Evolutionary conservation across 2,329 filamentous ascomycete genomes (phyloP), one percentile per base, ranked within the genome.

Genomic region (Colletotrichum liaoningense): DNA sequence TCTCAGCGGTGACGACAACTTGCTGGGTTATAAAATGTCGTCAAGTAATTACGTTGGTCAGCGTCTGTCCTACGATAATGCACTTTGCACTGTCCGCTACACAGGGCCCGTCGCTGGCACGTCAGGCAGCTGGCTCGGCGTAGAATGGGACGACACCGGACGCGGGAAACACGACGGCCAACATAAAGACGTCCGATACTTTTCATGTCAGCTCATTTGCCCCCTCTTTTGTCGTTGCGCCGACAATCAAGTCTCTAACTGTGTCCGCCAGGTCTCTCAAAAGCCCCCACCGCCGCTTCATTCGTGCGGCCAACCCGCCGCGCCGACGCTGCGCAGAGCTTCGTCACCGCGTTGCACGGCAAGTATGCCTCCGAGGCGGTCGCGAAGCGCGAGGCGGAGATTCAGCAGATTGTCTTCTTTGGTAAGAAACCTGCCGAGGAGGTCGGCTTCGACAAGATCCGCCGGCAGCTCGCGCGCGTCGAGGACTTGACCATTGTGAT

Each of bases 361-460:
- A 99, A 98, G 84, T 99, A 99, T 81, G 94, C 93, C 4, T 89
- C 91, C 3, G 89, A 92, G 70, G 81, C 84, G 16, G 78, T 81
- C 9, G 78, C 81, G 33, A 73, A 77, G 46, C 77, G 59, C 64
- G 72, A 59, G 74, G 74, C 66, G 69, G 69, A 76, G 63, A 70
- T 71, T 63, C 86, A 90, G 62, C 86, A 90, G 62, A 93, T 97
- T 75, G 84, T 87, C 67, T 93, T 87, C 88, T 97, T 86, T 84
- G 94, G 83, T 49, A 98, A 68, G 55, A 76, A 98, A 83, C 89
- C 95, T 22, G 96, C 94, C 5, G 93, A 98, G 84, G 96, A 98
- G 84, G 91, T 98, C 42, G 97, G 97, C 35, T 98, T 98, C 77
- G 95, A 97, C 77, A 98, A 98, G 86, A 94, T 98, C 76, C 91